These are phyloP conservation scores for Peniophora sp. DNA, from an alignment of 1,284 basidiomycete genomes.

Conservation along the genomic window DNA sequence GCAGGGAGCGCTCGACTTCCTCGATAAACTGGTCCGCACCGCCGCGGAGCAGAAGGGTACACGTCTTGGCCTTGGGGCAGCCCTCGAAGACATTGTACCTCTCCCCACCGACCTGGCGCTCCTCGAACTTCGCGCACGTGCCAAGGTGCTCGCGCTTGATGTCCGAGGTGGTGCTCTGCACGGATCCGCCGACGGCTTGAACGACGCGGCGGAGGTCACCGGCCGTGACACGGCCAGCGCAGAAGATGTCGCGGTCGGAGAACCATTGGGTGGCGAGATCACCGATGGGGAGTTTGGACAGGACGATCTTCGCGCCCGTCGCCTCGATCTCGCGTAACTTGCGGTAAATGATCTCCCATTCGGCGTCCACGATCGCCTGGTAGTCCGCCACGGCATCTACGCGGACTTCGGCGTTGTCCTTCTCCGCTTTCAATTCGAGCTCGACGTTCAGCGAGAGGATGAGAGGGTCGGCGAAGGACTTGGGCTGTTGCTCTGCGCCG, in stretches of 20 bases:
- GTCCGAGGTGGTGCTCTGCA: slow-evolving; percentile 95
- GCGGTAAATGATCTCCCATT: slow-evolving; percentile 99
- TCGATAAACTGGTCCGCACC: slow-evolving; percentile 99
- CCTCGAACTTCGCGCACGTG: slow-evolving; percentile 87
- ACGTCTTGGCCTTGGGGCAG: slow-evolving; percentile 94
- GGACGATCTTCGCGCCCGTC: slow-evolving; percentile 95
- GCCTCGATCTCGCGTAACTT: slow-evolving; percentile 96
- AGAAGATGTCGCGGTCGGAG: slow-evolving; percentile 98
- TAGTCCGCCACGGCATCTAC: slow-evolving; percentile 97
- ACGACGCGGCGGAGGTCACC: slow-evolving; percentile 92
- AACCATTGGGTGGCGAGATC: slow-evolving; percentile 99
- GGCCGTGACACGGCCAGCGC: slow-evolving; percentile 90
- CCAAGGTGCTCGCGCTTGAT: slow-evolving; percentile 89
- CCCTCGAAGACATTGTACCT: slow-evolving; percentile 95
- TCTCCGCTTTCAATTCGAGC: slow-evolving; percentile 98
- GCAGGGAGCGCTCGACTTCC: slow-evolving; percentile 94
- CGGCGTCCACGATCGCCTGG: slow-evolving; percentile 98
- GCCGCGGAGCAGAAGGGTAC: slow-evolving; percentile 92
- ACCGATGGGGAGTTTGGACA: slow-evolving; percentile 97
- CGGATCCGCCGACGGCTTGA: slow-evolving; percentile 90
- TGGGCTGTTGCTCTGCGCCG: slow-evolving; percentile 98
- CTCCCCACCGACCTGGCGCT: slow-evolving; percentile 95
- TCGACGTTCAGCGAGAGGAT: slow-evolving; percentile 97
- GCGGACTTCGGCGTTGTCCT: slow-evolving; percentile 98
- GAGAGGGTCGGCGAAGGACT: slow-evolving; percentile 84